phyloP scores from a whole-genome alignment of 306 rosid species.

The Macrotyloma uniflorum region DNA sequence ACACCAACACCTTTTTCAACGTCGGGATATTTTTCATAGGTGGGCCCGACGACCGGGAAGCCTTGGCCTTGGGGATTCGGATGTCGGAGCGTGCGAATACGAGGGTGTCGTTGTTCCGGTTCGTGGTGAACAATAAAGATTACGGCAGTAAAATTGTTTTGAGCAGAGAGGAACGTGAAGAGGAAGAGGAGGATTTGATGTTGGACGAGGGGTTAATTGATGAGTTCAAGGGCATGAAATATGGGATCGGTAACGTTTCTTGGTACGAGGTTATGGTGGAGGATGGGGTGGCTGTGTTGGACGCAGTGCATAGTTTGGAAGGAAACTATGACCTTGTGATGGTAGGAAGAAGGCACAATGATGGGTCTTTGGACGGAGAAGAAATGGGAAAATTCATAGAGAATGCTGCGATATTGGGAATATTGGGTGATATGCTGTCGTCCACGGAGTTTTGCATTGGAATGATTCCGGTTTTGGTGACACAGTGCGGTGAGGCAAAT shows the following conservation, averaged over 20 bases:
- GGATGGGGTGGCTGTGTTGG: conserved; percentile 41
- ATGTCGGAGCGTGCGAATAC: conserved; percentile 37
- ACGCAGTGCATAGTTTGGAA: conserved; percentile 36
- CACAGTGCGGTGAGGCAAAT: conserved; percentile 36
- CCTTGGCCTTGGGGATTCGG: conserved; percentile 49
- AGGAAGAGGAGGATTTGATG: conserved; percentile 7
- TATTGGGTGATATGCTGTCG: conserved; percentile 63
- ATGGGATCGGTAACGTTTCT: background rate
- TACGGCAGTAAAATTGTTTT: too few relatives aligned
- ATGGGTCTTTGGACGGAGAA: conserved; percentile 11
- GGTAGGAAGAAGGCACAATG: conserved; percentile 48
- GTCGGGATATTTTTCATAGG: conserved; percentile 57
- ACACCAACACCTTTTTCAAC: background rate
- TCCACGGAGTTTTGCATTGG: conserved; percentile 62
- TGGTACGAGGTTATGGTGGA: conserved; percentile 49
- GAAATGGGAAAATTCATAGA: conserved; percentile 55
- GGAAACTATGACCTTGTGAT: conserved; percentile 51
- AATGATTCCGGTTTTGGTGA: conserved; percentile 51
- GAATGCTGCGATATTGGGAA: conserved; percentile 53
- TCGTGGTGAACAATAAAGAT: background rate
- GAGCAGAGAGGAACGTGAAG: background rate
- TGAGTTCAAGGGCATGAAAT: conserved; percentile 50
- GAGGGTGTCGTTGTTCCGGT: conserved; percentile 36
- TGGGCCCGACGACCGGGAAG: conserved; percentile 66
- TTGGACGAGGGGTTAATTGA: conserved; percentile 51